Percentiles rank a stretch among this genome's conserved stretches.
Evolutionary conservation across 1,284 basidiomycete genomes (phyloP).

Genomic region (Cryptococcus sp.): DNA sequence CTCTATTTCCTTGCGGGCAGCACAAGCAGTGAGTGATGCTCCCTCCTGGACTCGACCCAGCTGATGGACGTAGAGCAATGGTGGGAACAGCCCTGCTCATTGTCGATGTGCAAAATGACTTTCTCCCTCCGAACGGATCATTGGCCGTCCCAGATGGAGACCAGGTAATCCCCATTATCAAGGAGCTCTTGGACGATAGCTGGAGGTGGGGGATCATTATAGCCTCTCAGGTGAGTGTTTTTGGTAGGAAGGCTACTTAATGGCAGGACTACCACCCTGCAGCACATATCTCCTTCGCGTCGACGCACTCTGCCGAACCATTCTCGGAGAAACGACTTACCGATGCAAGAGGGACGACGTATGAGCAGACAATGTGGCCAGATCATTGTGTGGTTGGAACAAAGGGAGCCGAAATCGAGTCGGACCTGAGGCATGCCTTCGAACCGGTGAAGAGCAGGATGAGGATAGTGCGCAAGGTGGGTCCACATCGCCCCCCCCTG

Average conservation of each 20-base stretch:
- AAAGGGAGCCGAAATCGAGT: conserved; percentile 32
- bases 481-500: conserved; percentile 4
- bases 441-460: conserved; percentile 19
- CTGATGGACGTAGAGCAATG: conserved; percentile 2
- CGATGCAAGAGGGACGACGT: conserved; percentile 29
- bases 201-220: conserved; percentile 53
- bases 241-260: background rate
- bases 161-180: conserved; percentile 50
- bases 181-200: conserved; percentile 49
- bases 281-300: conserved; percentile 60
- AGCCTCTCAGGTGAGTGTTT: conserved; percentile 47
- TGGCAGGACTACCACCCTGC: conserved; percentile 53
- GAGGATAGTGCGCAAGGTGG: conserved; percentile 36
- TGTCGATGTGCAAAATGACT: conserved; percentile 61
- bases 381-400: conserved; percentile 49
- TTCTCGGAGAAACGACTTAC: conserved; percentile 48
- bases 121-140: conserved; percentile 57
- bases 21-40: no score
- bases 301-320: conserved; percentile 50
- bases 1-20: no score
- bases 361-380: conserved; percentile 53
- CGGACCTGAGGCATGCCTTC: conserved; percentile 17
- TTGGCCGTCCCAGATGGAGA: conserved; percentile 52
- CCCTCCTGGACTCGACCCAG: no score
- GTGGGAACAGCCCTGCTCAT: conserved; percentile 51